Base-by-base conservation (phyloP, 1,139 yeast species). In the Hemisphaericaspora subhashii region DNA sequence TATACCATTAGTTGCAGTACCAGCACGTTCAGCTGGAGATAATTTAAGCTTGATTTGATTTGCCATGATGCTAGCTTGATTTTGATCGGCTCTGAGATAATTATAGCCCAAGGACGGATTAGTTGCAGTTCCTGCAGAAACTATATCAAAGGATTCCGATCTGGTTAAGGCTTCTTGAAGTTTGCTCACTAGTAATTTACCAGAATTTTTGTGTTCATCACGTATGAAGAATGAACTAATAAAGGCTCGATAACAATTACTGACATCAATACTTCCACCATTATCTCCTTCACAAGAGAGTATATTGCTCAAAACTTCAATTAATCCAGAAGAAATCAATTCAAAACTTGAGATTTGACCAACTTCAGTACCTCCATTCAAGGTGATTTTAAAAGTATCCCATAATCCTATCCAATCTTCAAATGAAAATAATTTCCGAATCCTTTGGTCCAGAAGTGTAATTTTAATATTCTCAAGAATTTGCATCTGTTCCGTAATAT, bases 121-220 rank as follows among this genome's bases (percentile, higher is more conserved):
- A 18, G 24, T 35, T n/a, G 43, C 44, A 11, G 51, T 48, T 11
- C 84, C 86, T 27, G 83, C 71, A 0, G 85, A 76, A 4, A 82
- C 60, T 17, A 89, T 79, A 33, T 83, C 88, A 59, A 88, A 86
- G 0, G 84, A 70, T 57, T 89, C 97, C 0, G 82, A 71, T 48
- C 96, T 72, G 1, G 87, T 80, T 31, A 89, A 63, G 0, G 88
- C 79, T 42, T 86, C 92, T 51, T 88, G 95, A 17, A 88, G 64
- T 44, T 82, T 78, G 81, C 64, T 22, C 59, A 55, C 23, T 58
- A 67, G 38, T 9, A 44, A 31, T 17, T 39, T 35, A 2, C 61
- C 51, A 10, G 55, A 47, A 9, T 65, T 60, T 9, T 60, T 61
- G 7, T 58, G 58, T 2, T 50, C 43, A 9, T 53, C 49, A n/a